phyloP scores from a whole-genome alignment of 2,329 filamentous ascomycete genomes.

The Calonectria montana region DNA sequence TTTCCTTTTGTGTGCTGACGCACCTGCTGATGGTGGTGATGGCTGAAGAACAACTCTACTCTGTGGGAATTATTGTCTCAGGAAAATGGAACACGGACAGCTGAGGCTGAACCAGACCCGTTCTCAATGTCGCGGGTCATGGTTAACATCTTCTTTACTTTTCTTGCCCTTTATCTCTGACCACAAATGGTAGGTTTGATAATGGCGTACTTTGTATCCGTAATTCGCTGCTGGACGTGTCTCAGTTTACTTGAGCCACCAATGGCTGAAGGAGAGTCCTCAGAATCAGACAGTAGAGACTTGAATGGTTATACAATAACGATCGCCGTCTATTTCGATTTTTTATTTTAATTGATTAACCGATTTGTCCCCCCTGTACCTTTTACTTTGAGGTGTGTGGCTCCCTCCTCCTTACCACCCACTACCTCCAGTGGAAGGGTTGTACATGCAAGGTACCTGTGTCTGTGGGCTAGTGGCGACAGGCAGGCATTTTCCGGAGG shows the following conservation, averaged over 20 bases:
- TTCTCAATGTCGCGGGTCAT: background rate
- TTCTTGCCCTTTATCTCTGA: background rate
- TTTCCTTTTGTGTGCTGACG: slow-evolving; percentile 6
- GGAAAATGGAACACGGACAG: slow-evolving; percentile 4
- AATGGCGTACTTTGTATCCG: background rate
- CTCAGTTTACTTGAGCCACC: background rate
- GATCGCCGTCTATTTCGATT: background rate
- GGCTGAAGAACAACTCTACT: background rate
- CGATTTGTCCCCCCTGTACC: background rate
- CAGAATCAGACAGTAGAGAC: background rate
- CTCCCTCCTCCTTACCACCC: background rate
- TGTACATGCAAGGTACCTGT: slow-evolving; percentile 1
- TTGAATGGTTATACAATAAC: background rate
- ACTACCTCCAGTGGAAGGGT: background rate
- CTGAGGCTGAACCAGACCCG: background rate
- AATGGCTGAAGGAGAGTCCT: background rate
- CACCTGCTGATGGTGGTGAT: background rate
- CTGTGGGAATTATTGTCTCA: slow-evolving; percentile 21
- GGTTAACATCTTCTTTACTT: background rate
- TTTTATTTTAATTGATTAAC: background rate
- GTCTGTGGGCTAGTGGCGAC: background rate
- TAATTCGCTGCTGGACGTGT: background rate
- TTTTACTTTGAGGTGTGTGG: background rate
- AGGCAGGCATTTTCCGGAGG: slow-evolving; percentile 9
- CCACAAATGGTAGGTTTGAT: background rate